Base-by-base conservation (phyloP, 2,329 filamentous ascomycete genomes). In the Ceratocystis colombiana region DNA sequence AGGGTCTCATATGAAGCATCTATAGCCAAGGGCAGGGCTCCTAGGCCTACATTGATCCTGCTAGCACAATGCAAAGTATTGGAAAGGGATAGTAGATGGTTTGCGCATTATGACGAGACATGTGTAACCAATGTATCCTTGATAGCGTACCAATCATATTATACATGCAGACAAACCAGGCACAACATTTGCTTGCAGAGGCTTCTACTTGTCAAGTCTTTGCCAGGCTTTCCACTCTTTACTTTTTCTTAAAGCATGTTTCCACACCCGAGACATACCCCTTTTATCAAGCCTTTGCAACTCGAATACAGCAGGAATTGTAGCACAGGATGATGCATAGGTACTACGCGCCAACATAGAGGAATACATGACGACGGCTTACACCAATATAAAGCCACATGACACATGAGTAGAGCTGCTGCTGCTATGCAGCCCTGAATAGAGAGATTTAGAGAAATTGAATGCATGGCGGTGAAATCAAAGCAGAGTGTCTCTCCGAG, bases 281-380 rank as follows among this genome's bases (percentile, higher is more conserved):
- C 33, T 37, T 59, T n/a, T 59, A 10, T 28, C 48, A 6, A 53
- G 22, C 28, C 48, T 25, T 53, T 53, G 37, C 22, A 50, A 12
- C 20, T 53, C 5, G 48, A 53, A 53, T 20, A 5, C 48, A 22
- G n/a, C 48, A 4, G 20, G 55, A 3, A 25, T 33, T 37, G 25
- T 55, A 55, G 25, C n/a, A 59, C 55, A 59, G 33, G 28, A 37
- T 30, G 55, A 37, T 30, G 55, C 55, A 59, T 15, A 22, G n/a
- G 28, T 37, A n/a, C n/a, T 20, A 59, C 28, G 22, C 28, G n/a
- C 28, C 17, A 37, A 59, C 8, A 33, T 59, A 30, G 28, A 37
- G 55, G 55, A 1, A n/a, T 8, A 59, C 20, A 59, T 59, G 55
- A 59, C 55, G 28, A 59, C 28, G 0, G 1, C 5, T 15, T 37